phyloP scores from a whole-genome alignment of 345 rosid genomes.

The rapeseed (Brassica napus) region DNA sequence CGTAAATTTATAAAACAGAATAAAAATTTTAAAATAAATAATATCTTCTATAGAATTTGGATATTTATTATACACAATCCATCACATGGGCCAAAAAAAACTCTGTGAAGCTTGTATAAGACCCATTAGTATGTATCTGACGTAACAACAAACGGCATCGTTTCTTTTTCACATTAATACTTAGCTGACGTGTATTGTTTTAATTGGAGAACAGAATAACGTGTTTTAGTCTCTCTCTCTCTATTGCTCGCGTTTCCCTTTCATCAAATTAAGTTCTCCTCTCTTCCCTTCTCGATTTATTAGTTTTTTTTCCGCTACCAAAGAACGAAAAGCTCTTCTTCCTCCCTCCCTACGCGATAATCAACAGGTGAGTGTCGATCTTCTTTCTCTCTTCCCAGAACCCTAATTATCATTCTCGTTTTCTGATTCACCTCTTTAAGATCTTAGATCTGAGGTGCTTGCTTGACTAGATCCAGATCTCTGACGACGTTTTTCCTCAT shows the following conservation, averaged over 20 bases:
- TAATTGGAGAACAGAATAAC: not conserved
- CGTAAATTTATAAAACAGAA: no score
- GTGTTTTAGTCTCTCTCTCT: not conserved
- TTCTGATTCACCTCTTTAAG: not conserved
- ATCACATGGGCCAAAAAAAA: not conserved
- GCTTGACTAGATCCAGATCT: conserved; percentile 9
- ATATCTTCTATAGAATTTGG: no score
- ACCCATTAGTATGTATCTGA: not conserved
- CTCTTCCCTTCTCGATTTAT: not conserved
- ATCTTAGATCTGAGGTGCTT: conserved; percentile 24
- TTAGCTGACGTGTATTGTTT: not conserved
- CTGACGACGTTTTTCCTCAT: not conserved
- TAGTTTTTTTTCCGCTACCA: not conserved
- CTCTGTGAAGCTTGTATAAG: not conserved
- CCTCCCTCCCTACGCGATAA: conserved; percentile 1
- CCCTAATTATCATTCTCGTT: not conserved
- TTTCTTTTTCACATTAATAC: not conserved
- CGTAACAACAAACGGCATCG: not conserved
- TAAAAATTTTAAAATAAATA: no score
- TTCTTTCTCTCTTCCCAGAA: not conserved
- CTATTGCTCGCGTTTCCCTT: not conserved
- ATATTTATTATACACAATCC: not conserved
- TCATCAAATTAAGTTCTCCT: not conserved
- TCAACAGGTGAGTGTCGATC: conserved; percentile 10
- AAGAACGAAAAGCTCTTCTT: not conserved